Base-by-base conservation (phyloP, 2,329 filamentous ascomycete genomes). In the Claviceps sorghi region DNA sequence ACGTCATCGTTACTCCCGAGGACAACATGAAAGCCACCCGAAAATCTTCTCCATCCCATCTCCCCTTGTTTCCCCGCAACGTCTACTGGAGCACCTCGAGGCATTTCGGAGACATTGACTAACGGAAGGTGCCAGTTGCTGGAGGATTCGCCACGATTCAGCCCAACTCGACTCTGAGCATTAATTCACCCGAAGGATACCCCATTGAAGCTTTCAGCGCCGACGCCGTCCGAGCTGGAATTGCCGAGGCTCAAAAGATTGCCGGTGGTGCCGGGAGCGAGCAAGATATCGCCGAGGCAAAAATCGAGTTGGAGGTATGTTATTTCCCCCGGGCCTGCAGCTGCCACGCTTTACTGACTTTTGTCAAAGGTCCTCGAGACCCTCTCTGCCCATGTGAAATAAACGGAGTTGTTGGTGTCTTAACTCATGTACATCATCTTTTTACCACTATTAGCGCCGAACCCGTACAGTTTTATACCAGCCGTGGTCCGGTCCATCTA, bases 81-180 rank as follows among this genome's bases (percentile, higher is more conserved):
- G n/a, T 22, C 6, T 15, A 11, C n/a, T 15, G 34, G 11, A 29
- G 44, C 26, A 22, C 32, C 5, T 0, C 26, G 22, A 13, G 13
- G 3, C 13, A 38, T 36, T 30, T 19, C 4, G 15, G 38, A 41
- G 10, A 32, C 15, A 17, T 32, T 51, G 48, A 56, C 56, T 55
- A 44, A 58, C 49, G n/a, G 49, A 17, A 7, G 48, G 46, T 45
- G 54, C 34, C 56, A 96, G 90, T 97, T 56, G 95, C 93, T 59
- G 93, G 93, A 67, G 93, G 93, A 61, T 98, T 98, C 67, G 93
- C 93, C 64, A 84, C 93, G 63, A 89, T 98, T 56, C 93, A 98
- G 78, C 93, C 93, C 67, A 84, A 89, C 78, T 97, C 90, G 42
- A 73, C 83, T 65, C 78, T 98, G 71, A 96, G 88, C 85, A 95